phyloP scores from a whole-genome alignment of 768 basidiomycete genomes.

The Serendipita sp. region DNA sequence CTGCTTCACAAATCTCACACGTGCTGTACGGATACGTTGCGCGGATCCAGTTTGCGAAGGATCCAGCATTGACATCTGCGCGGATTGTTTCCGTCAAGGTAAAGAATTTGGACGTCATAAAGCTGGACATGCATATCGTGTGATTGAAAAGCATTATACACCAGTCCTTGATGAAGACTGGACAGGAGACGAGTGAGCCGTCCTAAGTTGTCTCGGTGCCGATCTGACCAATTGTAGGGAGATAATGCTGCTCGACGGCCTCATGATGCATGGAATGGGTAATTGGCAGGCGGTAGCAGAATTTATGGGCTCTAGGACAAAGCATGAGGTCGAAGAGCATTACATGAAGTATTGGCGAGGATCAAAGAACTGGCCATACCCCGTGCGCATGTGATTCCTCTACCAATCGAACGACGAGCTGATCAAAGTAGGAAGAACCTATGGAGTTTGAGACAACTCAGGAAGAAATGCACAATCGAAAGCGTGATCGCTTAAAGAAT shows the following conservation, averaged over 20 bases:
- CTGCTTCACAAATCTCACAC: conserved; percentile 78
- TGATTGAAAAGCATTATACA: conserved; percentile 90
- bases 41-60: conserved; percentile 64
- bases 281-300: conserved; percentile 96
- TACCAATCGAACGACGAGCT: not conserved
- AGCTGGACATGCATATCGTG: conserved; percentile 74
- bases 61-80: conserved; percentile 85
- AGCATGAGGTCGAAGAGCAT: conserved; percentile 84
- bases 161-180: conserved; percentile 91
- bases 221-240: conserved; percentile 37
- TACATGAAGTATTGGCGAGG: conserved; percentile 70
- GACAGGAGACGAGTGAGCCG: conserved; percentile 88
- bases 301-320: conserved; percentile 84
- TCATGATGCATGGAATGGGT: conserved; percentile 73
- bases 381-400: conserved; percentile 32
- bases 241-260: conserved; percentile 73
- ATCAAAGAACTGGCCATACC: conserved; percentile 63
- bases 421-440: conserved; percentile 8
- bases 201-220: not conserved
- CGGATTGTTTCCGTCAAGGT: conserved; percentile 79
- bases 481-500: conserved; percentile 72
- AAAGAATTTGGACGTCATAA: conserved; percentile 80
- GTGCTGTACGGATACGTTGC: conserved; percentile 93
- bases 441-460: conserved; percentile 52
- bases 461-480: conserved; percentile 73